Base-by-base conservation (phyloP, 345 rosid species). In the Boechera retrofracta region DNA sequence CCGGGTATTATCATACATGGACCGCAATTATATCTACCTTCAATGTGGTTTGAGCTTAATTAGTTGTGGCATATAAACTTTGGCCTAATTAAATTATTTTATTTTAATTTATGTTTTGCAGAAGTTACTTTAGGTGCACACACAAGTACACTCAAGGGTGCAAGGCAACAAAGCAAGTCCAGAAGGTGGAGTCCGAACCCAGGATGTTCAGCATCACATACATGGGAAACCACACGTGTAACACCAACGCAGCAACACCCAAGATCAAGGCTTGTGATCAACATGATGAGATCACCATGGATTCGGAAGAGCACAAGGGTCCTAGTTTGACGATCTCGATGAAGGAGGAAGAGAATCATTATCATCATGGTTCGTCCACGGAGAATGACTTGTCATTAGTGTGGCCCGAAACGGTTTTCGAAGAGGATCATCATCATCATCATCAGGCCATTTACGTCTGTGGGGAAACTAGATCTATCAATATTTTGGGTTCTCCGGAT, bases 51-150 rank as follows among this genome's bases (percentile, higher is more conserved):
- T 64, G 36, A 15, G 8, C 6, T 55, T 45, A 28, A 64, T 64
- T 35, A 52, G 45, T 54, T 42, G 76, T 77, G 52, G 45, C 69
- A 60, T 13, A 41, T 12, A 36, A n/a, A 60, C 31, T 60, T 69
- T 61, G 24, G 45, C 38, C 77, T 41, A 65, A 47, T 72, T 41
- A 65, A 47, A 12, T 13, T 16, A 1, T 4, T 28, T 0, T 7
- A 4, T 2, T 0, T 58, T 10, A 18, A 35, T 54, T 53, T 5
- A 32, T 64, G 57, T 80, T 80, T 9, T 57, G 35, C 90, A 94
- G 98, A 89, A 86, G 86, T 63, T 94, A 94, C 89, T 94, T 80
- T 31, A 85, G 98, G 67, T 94, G 97, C 86, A 87, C 89, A 4
- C 86, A 85, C 74, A 94, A 94, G 85, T 61, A 81, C 53, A 93